A percentile compares a stretch with the other conserved stretches of the same genome.
phyloP scores from a whole-genome alignment of 495 filamentous ascomycete species.

The Staphylotrichum longicolle region DNA sequence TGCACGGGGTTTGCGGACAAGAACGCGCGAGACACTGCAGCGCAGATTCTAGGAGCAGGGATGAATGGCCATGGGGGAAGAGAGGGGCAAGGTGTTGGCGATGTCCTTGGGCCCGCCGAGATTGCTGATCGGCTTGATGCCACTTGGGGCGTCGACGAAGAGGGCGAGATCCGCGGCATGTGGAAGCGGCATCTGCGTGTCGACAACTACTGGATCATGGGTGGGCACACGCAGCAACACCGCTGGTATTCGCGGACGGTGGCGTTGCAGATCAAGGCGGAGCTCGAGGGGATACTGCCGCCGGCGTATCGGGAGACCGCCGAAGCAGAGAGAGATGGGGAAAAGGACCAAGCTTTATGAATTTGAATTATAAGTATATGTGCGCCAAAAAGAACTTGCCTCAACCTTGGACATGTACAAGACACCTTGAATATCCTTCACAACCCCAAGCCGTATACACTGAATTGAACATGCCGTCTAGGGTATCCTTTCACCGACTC shows the following conservation, averaged over 20 bases:
- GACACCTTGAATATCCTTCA: no score
- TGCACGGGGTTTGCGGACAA: constrained; percentile 38
- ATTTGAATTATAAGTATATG: no score
- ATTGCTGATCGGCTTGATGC: constrained; percentile 33
- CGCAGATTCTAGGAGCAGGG: constrained; percentile 22
- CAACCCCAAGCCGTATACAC: no score
- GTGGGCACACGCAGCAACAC: constrained; percentile 30
- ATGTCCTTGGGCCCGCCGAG: constrained; percentile 26
- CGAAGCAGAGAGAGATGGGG: neutral
- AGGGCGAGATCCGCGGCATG: constrained; percentile 34
- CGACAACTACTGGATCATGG: constrained; percentile 37
- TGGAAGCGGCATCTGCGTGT: constrained; percentile 32
- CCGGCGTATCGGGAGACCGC: constrained; percentile 28
- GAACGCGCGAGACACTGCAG: constrained; percentile 23
- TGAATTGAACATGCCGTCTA: no score
- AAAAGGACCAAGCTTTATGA: no score
- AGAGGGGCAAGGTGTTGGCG: neutral
- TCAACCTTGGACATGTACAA: no score
- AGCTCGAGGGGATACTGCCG: constrained; percentile 30
- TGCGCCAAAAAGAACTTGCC: no score
- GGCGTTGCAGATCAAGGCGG: constrained; percentile 39
- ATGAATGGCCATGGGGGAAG: neutral
- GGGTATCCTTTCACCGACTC: no score
- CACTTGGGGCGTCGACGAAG: no score
- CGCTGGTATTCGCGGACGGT: constrained; percentile 32